Base-by-base conservation (phyloP, 331 rosid species). In the Spiraea crenata region DNA sequence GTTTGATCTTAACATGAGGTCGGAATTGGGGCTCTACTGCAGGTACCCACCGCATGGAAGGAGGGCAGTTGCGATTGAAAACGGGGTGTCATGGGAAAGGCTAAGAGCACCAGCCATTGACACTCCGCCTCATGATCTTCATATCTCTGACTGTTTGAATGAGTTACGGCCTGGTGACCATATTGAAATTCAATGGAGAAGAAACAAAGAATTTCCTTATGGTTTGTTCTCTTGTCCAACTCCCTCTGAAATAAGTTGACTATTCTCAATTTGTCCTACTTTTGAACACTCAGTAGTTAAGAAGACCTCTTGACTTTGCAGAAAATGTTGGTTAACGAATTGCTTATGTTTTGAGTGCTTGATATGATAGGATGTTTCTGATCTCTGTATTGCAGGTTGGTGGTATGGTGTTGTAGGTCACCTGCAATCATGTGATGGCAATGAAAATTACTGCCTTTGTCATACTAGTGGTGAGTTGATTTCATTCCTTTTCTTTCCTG, bases 1-100 rank as follows among this genome's bases (percentile, higher is more conserved):
- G 64, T 62, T 39, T 70, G 67, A 31, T 55, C 62, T 25, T 48
- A 68, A 73, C 71, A 75, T 49, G 13, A 52, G 50, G 45, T 65
- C 31, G 31, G 31, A 25, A 25, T 25, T 25, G n/a, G 34, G 49
- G 71, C 41, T 83, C 6, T 52, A 14, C 69, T 76, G 14, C 74
- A 93, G 96, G 82, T 93, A 93, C 74, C 95, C 92, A 25, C 95
- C 99, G 1, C 97, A 93, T 76, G 99, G 97, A 78, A 93, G 89
- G 75, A 88, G 96, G 80, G 85, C 96, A 69, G 73, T 72, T 61
- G 89, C 96, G 39, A 34, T 73, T 55, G 95, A 93, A 78, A 79
- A 73, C 72, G 85, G 85, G 9, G 84, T 93, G 65, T 81, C 82
- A 11, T 86, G 99, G 97, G 95, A 86, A 74, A 91, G 99, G 85